A percentile compares a stretch with the other conserved stretches of the same genome.
These are phyloP conservation scores for Beta corolliflora DNA, from an alignment of 179 eudicot species.

Conservation along the genomic window DNA sequence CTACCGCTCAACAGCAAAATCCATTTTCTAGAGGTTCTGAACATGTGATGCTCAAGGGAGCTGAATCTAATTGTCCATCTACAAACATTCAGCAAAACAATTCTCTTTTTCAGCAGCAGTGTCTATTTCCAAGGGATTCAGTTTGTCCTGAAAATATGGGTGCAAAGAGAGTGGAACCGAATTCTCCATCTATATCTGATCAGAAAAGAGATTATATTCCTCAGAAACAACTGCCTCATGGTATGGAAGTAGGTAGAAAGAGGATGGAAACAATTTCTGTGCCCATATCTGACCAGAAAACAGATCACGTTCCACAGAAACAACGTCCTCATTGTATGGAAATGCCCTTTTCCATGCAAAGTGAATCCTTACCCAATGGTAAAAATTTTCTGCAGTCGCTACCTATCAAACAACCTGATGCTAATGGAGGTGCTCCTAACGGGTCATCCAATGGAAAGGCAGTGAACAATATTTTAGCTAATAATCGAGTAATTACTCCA, in stretches of 20 bases:
- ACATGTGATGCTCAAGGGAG: constrained; percentile 27
- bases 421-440: constrained; percentile 45
- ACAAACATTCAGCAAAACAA: constrained; percentile 19
- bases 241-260: constrained; percentile 37
- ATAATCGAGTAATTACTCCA: constrained; percentile 34
- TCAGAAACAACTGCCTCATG: constrained; percentile 39
- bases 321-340: constrained; percentile 39
- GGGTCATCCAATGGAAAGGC: constrained; percentile 42
- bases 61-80: constrained; percentile 28
- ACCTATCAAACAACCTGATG: constrained; percentile 33
- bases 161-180: constrained; percentile 52
- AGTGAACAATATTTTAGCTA: constrained; percentile 35
- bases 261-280: constrained; percentile 49
- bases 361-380: constrained; percentile 36
- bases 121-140: constrained; percentile 36
- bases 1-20: constrained; percentile 21
- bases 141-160: constrained; percentile 40
- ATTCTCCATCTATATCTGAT: constrained; percentile 41
- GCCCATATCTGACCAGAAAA: constrained; percentile 33
- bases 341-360: constrained; percentile 33
- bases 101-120: constrained; percentile 38
- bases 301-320: constrained; percentile 36
- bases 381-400: constrained; percentile 41
- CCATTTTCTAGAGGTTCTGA: constrained; percentile 26
- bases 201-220: constrained; percentile 36